Evolutionary conservation across 192 early-diverging fungal species (phyloP), one percentile per base, ranked within the genome.

Genomic region (Chytriomyces sp.): DNA sequence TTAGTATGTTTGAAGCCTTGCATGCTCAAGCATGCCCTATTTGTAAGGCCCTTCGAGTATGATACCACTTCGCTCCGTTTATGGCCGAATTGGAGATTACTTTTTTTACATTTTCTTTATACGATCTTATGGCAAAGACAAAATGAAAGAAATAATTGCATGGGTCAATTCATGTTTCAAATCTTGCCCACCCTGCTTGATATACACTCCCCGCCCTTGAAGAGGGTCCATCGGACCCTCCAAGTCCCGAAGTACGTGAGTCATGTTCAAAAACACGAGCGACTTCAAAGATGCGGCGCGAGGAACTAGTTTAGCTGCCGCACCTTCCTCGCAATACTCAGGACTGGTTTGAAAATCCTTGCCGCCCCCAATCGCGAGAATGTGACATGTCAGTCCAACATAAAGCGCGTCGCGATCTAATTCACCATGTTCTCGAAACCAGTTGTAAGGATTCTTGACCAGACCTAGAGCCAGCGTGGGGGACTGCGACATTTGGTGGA

Each of bases 261-360:
- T 59, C 58, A 59, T 12, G 5, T 59, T 59, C 7, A 4, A 6
- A 4, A 12, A 7, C 5, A 59, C 58, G 5, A 4, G 5, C 31
- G 5, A 10, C 7, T 59, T 34, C 22, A 59, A 28, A 28, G 30
- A 34, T 4, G 14, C 4, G 5, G 58, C 22, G 37, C 37, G 31
- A 28, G 14, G 32, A 7, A 14, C 31, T 6, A 6, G n/a, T 10
- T 10, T 14, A 10, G 44, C 10, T 49, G 44, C 44, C 44, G n/a
- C 44, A 10, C 10, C 44, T n/a, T 10, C 44, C 32, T 28, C 58
- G 58, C 37, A 5, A 14, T 6, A 34, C 25, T 28, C 5, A 5
- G 58, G 5, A 59, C 37, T 34, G 22, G 4, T 12, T 22, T 59
- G 58, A 4, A 59, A 59, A 34, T 59, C 58, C 58, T 59, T 59